A percentile compares a stretch with the other conserved stretches of the same genome.
Evolutionary conservation across 192 early-diverging fungal species (phyloP).

Genomic region (Gigaspora rosea): DNA sequence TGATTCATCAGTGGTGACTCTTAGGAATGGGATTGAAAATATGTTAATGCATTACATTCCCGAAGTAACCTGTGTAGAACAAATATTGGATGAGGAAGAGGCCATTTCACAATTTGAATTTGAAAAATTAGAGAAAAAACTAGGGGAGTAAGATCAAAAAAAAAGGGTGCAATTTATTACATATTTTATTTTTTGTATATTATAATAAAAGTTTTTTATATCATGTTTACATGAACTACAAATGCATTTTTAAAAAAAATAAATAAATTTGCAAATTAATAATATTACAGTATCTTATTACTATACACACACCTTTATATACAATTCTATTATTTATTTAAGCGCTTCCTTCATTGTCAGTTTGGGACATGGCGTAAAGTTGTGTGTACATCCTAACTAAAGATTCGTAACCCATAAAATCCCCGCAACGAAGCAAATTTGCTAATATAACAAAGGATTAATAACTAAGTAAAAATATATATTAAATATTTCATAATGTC

Average conservation of each 20-base stretch:
- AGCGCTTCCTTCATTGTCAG: constrained; percentile 2
- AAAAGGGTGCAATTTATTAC: background rate
- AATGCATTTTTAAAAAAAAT: too few species aligned
- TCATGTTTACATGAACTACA: background rate
- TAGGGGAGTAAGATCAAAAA: background rate
- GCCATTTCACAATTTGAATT: constrained; percentile 80
- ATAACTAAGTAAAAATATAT: background rate
- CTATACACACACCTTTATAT: too few species aligned
- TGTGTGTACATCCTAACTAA: constrained; percentile 84
- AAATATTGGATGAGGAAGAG: constrained; percentile 87
- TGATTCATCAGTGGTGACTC: constrained; percentile 82
- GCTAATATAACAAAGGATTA: constrained; percentile 44
- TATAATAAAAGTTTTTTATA: background rate
- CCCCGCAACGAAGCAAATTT: constrained; percentile 86
- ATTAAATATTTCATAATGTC: too few species aligned
- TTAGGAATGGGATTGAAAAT: constrained; percentile 99
- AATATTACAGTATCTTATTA: too few species aligned
- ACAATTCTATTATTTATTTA: background rate
- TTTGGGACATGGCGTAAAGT: constrained; percentile 60
- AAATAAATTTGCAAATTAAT: too few species aligned
- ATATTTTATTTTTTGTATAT: background rate
- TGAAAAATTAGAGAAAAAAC: constrained; percentile 75
- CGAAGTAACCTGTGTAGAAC: constrained; percentile 85
- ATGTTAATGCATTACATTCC: constrained; percentile 99
- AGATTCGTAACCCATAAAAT: constrained; percentile 82